These are phyloP conservation scores for Nannizziopsis barbatae DNA, from an alignment of 2,329 filamentous ascomycete species.

Conservation along the genomic window DNA sequence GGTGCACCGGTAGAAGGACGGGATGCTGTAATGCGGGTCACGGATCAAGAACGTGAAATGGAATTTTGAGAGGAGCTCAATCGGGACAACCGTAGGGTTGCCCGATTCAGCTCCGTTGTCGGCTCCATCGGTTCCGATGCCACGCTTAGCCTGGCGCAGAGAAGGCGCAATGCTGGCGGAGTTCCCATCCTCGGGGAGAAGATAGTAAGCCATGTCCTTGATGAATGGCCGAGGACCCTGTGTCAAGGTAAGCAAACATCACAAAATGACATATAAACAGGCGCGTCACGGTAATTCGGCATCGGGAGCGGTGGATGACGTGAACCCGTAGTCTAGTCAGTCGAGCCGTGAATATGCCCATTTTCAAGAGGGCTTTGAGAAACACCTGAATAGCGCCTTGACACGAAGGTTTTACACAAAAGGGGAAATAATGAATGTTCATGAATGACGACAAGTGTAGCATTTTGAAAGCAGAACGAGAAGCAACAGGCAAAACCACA, in stretches of 20 bases:
- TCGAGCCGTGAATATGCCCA: background rate
- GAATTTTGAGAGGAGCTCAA: slow-evolving; percentile 62
- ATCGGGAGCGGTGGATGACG: background rate
- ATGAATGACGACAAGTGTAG: slow-evolving; percentile 10
- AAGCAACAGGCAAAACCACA: slow-evolving; percentile 13
- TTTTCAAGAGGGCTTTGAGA: background rate
- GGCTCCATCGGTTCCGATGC: slow-evolving; percentile 43
- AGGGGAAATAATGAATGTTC: background rate
- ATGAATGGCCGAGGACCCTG: slow-evolving; percentile 90
- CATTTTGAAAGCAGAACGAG: slow-evolving; percentile 19
- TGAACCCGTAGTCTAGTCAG: background rate
- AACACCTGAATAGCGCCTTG: no score
- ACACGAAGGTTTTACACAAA: no score
- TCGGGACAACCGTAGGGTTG: slow-evolving; percentile 79
- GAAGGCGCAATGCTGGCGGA: slow-evolving; percentile 65
- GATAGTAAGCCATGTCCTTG: slow-evolving; percentile 94
- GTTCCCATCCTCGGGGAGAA: slow-evolving; percentile 63
- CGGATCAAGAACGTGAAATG: slow-evolving; percentile 96
- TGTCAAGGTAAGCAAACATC: slow-evolving; percentile 31
- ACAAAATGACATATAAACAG: slow-evolving; percentile 13
- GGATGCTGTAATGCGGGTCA: slow-evolving; percentile 81
- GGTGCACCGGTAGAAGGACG: slow-evolving; percentile 89
- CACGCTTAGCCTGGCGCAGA: slow-evolving; percentile 49
- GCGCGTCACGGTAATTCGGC: background rate
- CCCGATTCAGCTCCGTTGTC: slow-evolving; percentile 44